Evolutionary conservation across 2,329 filamentous ascomycete species (phyloP).

Genomic region (Stemphylium beticola): DNA sequence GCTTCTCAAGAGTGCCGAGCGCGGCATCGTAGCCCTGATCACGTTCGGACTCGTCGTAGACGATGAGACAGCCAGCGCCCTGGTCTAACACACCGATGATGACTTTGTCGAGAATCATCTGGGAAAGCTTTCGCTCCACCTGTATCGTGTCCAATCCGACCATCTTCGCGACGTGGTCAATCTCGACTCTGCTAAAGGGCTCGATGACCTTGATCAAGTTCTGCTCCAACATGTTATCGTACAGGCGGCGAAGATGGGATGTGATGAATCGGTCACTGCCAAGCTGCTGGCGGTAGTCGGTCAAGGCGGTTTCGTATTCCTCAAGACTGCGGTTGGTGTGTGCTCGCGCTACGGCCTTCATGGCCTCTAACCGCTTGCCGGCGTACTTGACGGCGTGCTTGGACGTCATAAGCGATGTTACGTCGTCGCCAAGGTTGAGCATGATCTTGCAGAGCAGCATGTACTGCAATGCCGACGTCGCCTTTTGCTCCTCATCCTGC

Average conservation of each 20-base stretch:
- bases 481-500: slow-evolving; percentile 84
- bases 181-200: slow-evolving; percentile 96
- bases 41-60: slow-evolving; percentile 92
- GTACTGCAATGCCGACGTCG: slow-evolving; percentile 98
- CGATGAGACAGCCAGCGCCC: slow-evolving; percentile 94
- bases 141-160: slow-evolving; percentile 94
- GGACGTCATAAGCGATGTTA: slow-evolving; percentile 90
- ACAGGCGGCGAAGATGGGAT: slow-evolving; percentile 91
- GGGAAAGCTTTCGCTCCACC: slow-evolving; percentile 96
- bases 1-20: slow-evolving; percentile 91
- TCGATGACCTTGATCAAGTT: slow-evolving; percentile 99
- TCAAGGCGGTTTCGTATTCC: slow-evolving; percentile 93
- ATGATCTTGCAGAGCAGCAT: slow-evolving; percentile 99
- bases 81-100: slow-evolving; percentile 98
- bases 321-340: slow-evolving; percentile 95
- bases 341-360: slow-evolving; percentile 97
- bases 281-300: slow-evolving; percentile 89
- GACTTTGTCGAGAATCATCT: slow-evolving; percentile 99
- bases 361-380: slow-evolving; percentile 93
- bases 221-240: slow-evolving; percentile 99
- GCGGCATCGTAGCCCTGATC: slow-evolving; percentile 95
- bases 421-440: slow-evolving; percentile 95
- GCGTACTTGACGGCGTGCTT: slow-evolving; percentile 98
- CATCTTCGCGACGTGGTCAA: slow-evolving; percentile 96
- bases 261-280: slow-evolving; percentile 95